These are phyloP conservation scores for Aspergillus latus DNA, from an alignment of 2,329 filamentous ascomycete species.

Conservation along the genomic window DNA sequence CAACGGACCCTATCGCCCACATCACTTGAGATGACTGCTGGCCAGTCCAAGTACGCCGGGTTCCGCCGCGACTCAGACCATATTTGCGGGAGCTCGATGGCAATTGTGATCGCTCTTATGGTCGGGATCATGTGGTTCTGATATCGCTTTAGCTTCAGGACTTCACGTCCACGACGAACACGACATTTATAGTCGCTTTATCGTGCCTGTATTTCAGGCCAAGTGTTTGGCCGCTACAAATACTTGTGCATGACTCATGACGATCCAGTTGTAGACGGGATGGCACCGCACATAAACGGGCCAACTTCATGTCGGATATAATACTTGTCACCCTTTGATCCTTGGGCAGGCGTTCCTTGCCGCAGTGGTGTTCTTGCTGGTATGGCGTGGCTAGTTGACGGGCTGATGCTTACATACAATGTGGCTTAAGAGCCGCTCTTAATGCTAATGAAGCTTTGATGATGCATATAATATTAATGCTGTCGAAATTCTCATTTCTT, in stretches of 20 bases:
- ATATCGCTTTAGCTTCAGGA: background rate
- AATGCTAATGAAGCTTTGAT: conserved; percentile 10
- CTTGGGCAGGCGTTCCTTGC: conserved; percentile 1
- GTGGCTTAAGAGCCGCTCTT: conserved; percentile 1
- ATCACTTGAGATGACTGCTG: conserved; percentile 17
- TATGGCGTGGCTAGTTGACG: background rate
- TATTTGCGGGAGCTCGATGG: conserved; percentile 39
- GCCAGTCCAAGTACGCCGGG: conserved; percentile 26
- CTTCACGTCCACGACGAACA: background rate
- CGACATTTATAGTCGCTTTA: background rate
- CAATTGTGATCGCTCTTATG: conserved; percentile 38
- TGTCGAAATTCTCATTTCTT: background rate
- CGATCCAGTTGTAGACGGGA: background rate
- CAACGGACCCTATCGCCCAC: conserved; percentile 8
- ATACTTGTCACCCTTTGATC: background rate
- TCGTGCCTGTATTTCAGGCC: background rate
- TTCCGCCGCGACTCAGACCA: conserved; percentile 27
- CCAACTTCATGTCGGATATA: conserved; percentile 1
- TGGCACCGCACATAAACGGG: background rate
- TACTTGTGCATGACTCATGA: background rate
- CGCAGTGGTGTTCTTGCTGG: conserved; percentile 3
- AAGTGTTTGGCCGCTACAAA: background rate
- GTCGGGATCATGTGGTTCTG: conserved; percentile 41
- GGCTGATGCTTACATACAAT: conserved; percentile 3
- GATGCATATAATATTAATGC: conserved; percentile 9